Evolutionary conservation across 441 rosid species (phyloP), one percentile per base, ranked within the genome.

Genomic region (Geranium incanum): DNA sequence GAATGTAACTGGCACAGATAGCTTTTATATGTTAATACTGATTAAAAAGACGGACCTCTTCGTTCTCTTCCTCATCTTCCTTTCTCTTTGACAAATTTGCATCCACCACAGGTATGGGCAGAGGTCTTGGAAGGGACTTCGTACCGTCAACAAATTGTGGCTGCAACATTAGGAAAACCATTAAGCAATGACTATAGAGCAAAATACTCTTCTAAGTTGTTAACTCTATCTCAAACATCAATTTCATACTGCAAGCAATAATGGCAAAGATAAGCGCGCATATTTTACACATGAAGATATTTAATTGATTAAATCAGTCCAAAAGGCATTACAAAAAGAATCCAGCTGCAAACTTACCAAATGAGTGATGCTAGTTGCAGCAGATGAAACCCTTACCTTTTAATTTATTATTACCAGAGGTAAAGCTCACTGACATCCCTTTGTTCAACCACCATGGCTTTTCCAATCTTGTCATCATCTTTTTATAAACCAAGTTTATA

Each of bases 91-190:
- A 78, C 41, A 77, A 70, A 72, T 74, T 82, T 70, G 72, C 39
- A 68, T 86, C 92, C 0, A 48, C 71, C 38, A 71, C 70, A 23
- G 84, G 78, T 77, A 77, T 67, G 67, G 96, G 90, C 72, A 79
- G 80, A 71, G 98, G 98, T 77, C 83, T 88, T 12, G 98, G 95
- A 59, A 94, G 89, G 79, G 84, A 80, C 74, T 82, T 87, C 77
- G 78, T 52, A 63, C 78, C 71, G 72, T 88, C 90, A 13, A 79
- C 84, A 75, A 74, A 82, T 62, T 80, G 89, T 62, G 83, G 82
- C 93, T 92, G 88, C 79, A 68, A 68, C 36, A 67, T 74, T 64
- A 38, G 36, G 72, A 70, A 63, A 28, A 74, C 9, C 50, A 43
- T 43, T 43, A 43, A 43, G 50, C 50, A 57, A 16, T 39, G 7